Conservation (phyloP, 1,139 yeast genomes). For the Saccharomyces pastorianus region DNA sequence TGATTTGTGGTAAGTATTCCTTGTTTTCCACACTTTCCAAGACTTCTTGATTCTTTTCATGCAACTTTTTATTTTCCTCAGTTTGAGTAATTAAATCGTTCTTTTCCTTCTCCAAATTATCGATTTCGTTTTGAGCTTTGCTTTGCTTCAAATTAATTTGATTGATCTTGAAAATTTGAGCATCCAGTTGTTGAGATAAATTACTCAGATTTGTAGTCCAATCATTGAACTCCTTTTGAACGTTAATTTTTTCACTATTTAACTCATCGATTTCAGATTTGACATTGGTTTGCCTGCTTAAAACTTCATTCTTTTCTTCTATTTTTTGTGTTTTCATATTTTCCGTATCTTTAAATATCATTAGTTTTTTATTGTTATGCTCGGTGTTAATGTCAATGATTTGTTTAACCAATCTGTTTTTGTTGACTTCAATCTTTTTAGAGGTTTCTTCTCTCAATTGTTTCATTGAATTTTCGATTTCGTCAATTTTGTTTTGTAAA, state of each 20-base stretch:
- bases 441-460: constrained; percentile 20
- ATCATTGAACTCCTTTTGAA: constrained; percentile 17
- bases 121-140: constrained; percentile 19
- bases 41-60: constrained; percentile 13
- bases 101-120: constrained; percentile 16
- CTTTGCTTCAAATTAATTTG: constrained; percentile 18
- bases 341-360: constrained; percentile 25
- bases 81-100: constrained; percentile 18
- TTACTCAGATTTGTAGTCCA: constrained; percentile 20
- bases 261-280: constrained; percentile 23
- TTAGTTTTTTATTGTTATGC: constrained; percentile 11
- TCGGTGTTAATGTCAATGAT: constrained; percentile 19
- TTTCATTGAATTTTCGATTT: constrained; percentile 19
- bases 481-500: constrained; percentile 19
- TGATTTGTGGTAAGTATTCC: constrained; percentile 20
- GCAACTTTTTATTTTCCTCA: constrained; percentile 12
- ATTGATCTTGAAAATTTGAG: constrained; percentile 21
- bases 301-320: constrained; percentile 19
- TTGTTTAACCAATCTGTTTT: constrained; percentile 18
- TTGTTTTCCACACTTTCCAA: constrained; percentile 18
- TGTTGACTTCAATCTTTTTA: constrained; percentile 21
- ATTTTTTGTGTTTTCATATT: constrained; percentile 19
- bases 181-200: constrained; percentile 25
- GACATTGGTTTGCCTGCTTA: constrained; percentile 15
- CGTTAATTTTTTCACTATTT: constrained; percentile 15